These are phyloP conservation scores for Botrytis galanthina DNA, from an alignment of 2,329 filamentous ascomycete genomes.

Conservation along the genomic window DNA sequence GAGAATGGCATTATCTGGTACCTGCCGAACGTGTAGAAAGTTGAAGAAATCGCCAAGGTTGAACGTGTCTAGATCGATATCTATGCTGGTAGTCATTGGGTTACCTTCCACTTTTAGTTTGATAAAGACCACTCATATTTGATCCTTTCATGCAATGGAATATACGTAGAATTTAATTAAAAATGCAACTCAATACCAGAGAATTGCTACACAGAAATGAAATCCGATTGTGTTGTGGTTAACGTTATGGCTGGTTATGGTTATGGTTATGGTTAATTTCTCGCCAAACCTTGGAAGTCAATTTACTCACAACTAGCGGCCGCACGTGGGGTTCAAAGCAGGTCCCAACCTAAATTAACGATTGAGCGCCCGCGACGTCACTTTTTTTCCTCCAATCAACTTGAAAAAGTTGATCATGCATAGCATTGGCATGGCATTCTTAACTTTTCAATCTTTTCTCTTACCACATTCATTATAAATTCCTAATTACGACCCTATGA, in stretches of 20 bases:
- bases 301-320: not conserved
- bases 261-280: not conserved
- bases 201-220: not conserved
- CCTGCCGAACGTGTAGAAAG: not conserved
- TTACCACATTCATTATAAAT: slow-evolving; percentile 1
- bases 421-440: not conserved
- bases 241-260: too few relatives aligned
- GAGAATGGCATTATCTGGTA: not conserved
- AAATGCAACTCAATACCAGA: not conserved
- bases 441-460: not conserved
- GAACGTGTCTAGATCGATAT: not conserved
- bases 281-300: not conserved
- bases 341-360: not conserved
- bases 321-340: not conserved
- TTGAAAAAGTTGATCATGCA: not conserved
- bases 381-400: slow-evolving; percentile 4
- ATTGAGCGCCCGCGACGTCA: not conserved
- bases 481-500: not conserved
- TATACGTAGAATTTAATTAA: not conserved
- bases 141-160: not conserved
- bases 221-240: not conserved
- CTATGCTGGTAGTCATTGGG: not conserved
- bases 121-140: not conserved
- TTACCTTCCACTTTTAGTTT: not conserved
- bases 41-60: not conserved